phyloP scores from a whole-genome alignment of 73 alveolate genomes.

The Loxodes magnus region DNA sequence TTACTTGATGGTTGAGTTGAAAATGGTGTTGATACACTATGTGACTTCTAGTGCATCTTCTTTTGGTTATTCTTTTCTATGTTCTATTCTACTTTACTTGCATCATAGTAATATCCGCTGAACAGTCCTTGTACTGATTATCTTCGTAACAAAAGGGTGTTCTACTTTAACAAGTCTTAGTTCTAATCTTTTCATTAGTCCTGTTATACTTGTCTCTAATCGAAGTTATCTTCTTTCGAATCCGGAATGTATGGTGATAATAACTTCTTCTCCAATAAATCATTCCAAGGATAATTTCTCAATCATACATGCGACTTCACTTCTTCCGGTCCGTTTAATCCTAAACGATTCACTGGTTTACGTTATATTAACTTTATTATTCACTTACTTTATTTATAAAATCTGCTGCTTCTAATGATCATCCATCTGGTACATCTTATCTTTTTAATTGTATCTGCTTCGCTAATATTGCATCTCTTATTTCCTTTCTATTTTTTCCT shows the following conservation, averaged over 20 bases:
- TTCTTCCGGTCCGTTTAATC: constrained; percentile 84
- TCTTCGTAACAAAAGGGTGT: neutral
- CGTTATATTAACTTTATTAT: constrained; percentile 40
- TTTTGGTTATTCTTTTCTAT: no score
- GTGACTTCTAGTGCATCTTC: no score
- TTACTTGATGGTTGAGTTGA: no score
- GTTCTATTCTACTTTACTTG: no score
- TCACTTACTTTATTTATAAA: constrained; percentile 81
- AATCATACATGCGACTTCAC: constrained; percentile 95
- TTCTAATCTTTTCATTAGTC: constrained; percentile 28
- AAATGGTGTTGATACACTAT: no score
- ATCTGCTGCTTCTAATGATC: constrained; percentile 96
- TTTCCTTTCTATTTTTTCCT: neutral
- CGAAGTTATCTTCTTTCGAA: constrained; percentile 37
- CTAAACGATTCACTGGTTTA: constrained; percentile 70
- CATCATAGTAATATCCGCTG: constrained; percentile 7
- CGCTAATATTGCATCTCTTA: constrained; percentile 3
- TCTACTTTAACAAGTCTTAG: constrained; percentile 15
- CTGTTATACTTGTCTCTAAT: constrained; percentile 18
- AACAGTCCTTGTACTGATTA: constrained; percentile 14
- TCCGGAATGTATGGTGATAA: constrained; percentile 77
- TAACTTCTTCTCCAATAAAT: constrained; percentile 51
- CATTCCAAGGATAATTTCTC: constrained; percentile 73
- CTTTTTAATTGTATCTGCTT: constrained; percentile 1
- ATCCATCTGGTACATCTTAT: constrained; percentile 36